Base-by-base conservation (phyloP, 306 rosid species). In the Dryas alaskensis region DNA sequence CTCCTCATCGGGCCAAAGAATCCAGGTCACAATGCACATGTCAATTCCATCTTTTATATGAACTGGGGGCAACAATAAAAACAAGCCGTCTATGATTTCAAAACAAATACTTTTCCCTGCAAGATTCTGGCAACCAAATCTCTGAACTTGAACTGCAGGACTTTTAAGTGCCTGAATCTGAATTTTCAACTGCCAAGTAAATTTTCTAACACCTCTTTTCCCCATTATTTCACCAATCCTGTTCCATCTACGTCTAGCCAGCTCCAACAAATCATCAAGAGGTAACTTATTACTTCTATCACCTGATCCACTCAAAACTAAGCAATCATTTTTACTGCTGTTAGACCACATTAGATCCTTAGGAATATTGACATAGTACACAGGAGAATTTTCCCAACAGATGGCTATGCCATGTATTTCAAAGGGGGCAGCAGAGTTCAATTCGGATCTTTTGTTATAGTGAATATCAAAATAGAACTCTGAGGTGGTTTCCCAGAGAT, bases 1-100 rank as follows among this genome's bases (percentile, higher is more conserved):
- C 86, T 87, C 97, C 76, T 94, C 98, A 79, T 91, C 97, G n/a
- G 98, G 97, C 97, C 98, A 94, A 65, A 94, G 92, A 85, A 94
- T 81, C 98, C 98, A 94, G 44, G 95, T 79, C 67, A 85, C 91
- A 72, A 89, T 74, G 78, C 90, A 87, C 81, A 88, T 67, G 74
- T 94, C 98, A 83, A 91, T 86, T 77, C 90, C 95, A 83, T 84
- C 82, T 66, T 73, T 78, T 66, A 88, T 76, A 62, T 65, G 76
- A 65, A 89, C 78, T 4, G 90, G 81, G 61, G 98, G 76, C 76
- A 89, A 80, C 75, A 91, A 72, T 37, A 89, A 25, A 37, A 78
- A 90, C 40, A 90, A 88, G 80, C 75, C 79, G 74, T 93, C 92
- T 71, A 85, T 80, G 67, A 86, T 75, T 85, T 88, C 85, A 84